phyloP scores from a whole-genome alignment of 257 asterid genomes.

The Marsdenia floribunda region DNA sequence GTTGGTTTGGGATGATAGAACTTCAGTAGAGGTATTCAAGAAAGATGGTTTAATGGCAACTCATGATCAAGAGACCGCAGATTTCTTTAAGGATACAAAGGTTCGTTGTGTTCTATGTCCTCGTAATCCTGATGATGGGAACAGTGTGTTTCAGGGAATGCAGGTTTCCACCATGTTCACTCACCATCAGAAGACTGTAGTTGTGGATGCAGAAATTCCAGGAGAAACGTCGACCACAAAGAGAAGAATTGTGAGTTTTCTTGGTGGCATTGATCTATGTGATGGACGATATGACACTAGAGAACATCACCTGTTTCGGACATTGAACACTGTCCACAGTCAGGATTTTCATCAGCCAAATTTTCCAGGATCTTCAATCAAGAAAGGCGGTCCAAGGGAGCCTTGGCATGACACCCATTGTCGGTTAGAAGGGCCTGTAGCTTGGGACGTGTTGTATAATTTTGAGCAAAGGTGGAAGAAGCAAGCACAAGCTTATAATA shows the following conservation, averaged over 20 bases:
- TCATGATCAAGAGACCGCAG: slow-evolving; percentile 69
- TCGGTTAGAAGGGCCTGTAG: slow-evolving; percentile 75
- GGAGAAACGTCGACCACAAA: slow-evolving; percentile 11
- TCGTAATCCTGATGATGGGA: slow-evolving; percentile 54
- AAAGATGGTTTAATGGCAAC: slow-evolving; percentile 82
- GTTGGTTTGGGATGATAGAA: slow-evolving; percentile 87
- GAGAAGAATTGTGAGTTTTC: slow-evolving; percentile 59
- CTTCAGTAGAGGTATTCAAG: slow-evolving; percentile 43
- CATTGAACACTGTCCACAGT: slow-evolving; percentile 46
- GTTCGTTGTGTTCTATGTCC: slow-evolving; percentile 78
- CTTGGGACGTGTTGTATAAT: slow-evolving; percentile 90
- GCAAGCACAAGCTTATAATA: slow-evolving; percentile 39
- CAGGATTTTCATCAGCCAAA: slow-evolving; percentile 90
- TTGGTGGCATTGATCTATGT: slow-evolving; percentile 94
- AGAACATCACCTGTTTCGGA: slow-evolving; percentile 55
- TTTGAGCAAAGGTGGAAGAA: slow-evolving; percentile 88
- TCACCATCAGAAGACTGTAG: slow-evolving; percentile 77
- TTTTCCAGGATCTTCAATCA: slow-evolving; percentile 60
- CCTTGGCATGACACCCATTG: slow-evolving; percentile 97
- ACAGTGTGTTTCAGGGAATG: slow-evolving; percentile 54
- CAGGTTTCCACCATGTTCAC: slow-evolving; percentile 76
- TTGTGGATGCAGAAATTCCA: slow-evolving; percentile 47
- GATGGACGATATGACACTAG: slow-evolving; percentile 76
- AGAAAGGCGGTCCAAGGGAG: slow-evolving; percentile 89
- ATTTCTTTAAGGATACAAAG: slow-evolving; percentile 47